Base-by-base conservation (phyloP, 1,284 basidiomycete species). In the Phellopilus nigrolimitatus region DNA sequence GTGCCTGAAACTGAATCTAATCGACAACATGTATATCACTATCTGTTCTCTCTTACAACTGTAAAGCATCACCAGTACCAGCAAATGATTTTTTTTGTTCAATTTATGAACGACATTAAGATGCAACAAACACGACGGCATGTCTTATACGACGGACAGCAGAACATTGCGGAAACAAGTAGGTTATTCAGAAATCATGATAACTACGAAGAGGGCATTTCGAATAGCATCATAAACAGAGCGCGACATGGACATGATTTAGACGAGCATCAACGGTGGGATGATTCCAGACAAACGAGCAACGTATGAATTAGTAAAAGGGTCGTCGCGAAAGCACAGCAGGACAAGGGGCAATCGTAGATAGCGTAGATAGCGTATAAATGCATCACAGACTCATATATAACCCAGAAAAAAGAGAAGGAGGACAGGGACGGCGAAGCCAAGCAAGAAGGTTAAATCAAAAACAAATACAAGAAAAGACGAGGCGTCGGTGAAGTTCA, bases 391-490 rank as follows among this genome's bases (percentile, higher is more conserved):
- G 19, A 37, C 31, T n/a, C n/a, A 33, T 12, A 33, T 12, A 33
- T 33, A 33, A 9, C 31, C 31, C 10, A n/a, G 28, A 51, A 33
- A 48, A 37, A 34, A 27, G 15, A 22, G 27, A 42, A 36, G 17
- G 31, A 40, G 47, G 46, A 50, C 42, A 47, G 53, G 51, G 42
- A 49, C 17, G 45, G 22, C 31, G 15, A 38, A 47, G 24, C 34
- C 21, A 22, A 24, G 10, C 22, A 47, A 38, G n/a, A n/a, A 10
- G 21, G 15, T 22, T 7, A 12, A 47, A 47, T 10, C n/a, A 47
- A 39, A 24, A 40, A 28, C 40, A 51, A 44, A 56, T 59, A 47
- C 45, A 57, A 53, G 31, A 49, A 49, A 33, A 33, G 52, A 46
- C 53, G 10, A 47, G 42, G 53, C 38, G 51, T 42, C 36, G 38